Conservation (phyloP, 768 basidiomycete species). For the Boletus vinaceobasis region DNA sequence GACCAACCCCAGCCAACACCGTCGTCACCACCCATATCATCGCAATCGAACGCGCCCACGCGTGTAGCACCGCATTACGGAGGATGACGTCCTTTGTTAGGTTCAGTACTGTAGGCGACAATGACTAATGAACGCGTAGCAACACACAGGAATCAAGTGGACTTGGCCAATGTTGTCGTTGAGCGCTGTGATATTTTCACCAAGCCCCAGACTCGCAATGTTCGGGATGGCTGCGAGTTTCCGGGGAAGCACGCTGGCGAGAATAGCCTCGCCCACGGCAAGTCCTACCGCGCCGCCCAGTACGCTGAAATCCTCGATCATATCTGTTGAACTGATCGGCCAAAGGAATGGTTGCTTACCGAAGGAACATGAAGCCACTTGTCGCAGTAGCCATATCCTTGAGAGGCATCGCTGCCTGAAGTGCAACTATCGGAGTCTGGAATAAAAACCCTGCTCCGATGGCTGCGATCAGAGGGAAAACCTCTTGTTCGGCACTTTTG, state of each 20-base stretch:
- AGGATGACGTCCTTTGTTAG: constrained; percentile 46
- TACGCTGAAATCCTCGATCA: constrained; percentile 37
- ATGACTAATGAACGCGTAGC: neutral
- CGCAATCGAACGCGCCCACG: constrained; percentile 60
- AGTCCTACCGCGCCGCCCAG: constrained; percentile 74
- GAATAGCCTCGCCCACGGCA: constrained; percentile 67
- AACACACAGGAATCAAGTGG: constrained; percentile 22
- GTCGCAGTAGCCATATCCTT: constrained; percentile 81
- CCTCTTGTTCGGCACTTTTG: constrained; percentile 56
- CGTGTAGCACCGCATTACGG: constrained; percentile 52
- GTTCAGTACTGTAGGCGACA: neutral
- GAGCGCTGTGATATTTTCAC: constrained; percentile 40
- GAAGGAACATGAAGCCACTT: constrained; percentile 69
- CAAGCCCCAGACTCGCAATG: constrained; percentile 17
- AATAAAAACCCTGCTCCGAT: constrained; percentile 63
- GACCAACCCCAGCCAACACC: constrained; percentile 50
- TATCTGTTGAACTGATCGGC: neutral
- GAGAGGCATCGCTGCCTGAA: constrained; percentile 86
- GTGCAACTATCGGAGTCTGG: constrained; percentile 63
- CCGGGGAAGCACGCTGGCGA: constrained; percentile 47
- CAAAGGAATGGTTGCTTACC: constrained; percentile 32
- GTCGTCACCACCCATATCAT: constrained; percentile 64
- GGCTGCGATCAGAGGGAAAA: constrained; percentile 66
- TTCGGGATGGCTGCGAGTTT: constrained; percentile 35
- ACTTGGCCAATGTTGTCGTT: constrained; percentile 45